Conservation (phyloP, 371 early-diverging fungal species). For the Mortierella sp. region DNA sequence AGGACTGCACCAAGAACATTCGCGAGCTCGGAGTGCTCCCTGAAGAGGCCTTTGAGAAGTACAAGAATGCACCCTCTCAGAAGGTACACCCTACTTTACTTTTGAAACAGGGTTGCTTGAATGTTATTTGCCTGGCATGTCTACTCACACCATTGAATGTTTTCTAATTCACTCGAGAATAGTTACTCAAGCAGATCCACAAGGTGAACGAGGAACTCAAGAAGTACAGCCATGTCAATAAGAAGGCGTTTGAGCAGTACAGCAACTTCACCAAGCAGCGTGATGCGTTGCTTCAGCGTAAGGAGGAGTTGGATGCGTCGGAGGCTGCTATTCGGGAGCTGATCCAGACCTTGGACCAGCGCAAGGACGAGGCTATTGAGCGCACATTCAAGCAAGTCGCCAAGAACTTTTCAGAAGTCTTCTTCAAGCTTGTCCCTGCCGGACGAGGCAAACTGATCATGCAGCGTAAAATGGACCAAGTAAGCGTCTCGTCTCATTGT, state of each 20-base stretch:
- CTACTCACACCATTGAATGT: background rate
- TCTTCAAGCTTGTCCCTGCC: conserved; percentile 91
- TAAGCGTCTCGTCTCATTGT: conserved; percentile 27
- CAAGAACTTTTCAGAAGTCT: conserved; percentile 88
- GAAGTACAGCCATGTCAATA: conserved; percentile 95
- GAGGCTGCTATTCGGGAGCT: conserved; percentile 87
- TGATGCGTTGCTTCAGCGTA: conserved; percentile 84
- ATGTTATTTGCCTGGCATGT: background rate
- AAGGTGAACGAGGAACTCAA: conserved; percentile 87
- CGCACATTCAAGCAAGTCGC: conserved; percentile 96
- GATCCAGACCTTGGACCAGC: conserved; percentile 90
- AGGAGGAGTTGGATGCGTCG: conserved; percentile 89
- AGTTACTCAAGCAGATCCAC: conserved; percentile 82
- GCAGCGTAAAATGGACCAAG: conserved; percentile 76
- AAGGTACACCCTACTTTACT: conserved; percentile 56
- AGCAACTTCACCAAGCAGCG: conserved; percentile 92
- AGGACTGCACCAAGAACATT: conserved; percentile 88
- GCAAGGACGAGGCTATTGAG: conserved; percentile 98
- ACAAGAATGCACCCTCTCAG: conserved; percentile 62
- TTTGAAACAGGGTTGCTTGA: background rate
- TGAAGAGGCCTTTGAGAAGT: conserved; percentile 92
- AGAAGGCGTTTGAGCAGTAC: conserved; percentile 98
- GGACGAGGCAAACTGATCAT: conserved; percentile 92
- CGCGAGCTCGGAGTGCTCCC: conserved; percentile 96
- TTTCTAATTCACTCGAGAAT: background rate